Conservation (phyloP, 805 yeast genomes). For the Kazachstania africana region DNA sequence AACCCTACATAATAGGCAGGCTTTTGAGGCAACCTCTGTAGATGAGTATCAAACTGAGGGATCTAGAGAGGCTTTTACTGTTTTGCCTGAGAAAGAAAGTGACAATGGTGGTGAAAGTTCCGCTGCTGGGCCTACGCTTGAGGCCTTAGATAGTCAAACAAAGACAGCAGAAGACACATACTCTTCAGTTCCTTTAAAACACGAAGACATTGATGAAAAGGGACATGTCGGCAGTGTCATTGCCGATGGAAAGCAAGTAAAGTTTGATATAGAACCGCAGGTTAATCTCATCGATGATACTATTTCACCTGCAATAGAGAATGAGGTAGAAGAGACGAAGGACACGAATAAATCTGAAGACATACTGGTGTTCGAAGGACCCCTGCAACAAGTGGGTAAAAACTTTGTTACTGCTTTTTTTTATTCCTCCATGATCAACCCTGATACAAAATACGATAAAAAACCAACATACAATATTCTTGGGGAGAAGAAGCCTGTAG, state of each 20-base stretch:
- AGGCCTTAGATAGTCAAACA: too few relatives aligned
- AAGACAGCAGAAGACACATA: too few relatives aligned
- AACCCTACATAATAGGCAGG: too few relatives aligned
- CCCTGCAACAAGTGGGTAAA: conserved; percentile 47
- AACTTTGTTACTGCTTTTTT: conserved; percentile 44
- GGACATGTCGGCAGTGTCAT: too few relatives aligned
- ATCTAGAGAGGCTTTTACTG: too few relatives aligned
- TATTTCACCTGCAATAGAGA: conserved; percentile 5
- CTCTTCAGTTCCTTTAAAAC: too few relatives aligned
- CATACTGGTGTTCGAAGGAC: conserved; percentile 53
- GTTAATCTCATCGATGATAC: conserved; percentile 9
- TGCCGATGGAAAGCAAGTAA: conserved; percentile 10
- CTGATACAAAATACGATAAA: not conserved
- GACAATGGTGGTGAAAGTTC: too few relatives aligned
- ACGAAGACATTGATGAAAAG: too few relatives aligned
- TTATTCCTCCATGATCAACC: conserved; percentile 4
- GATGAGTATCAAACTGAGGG: too few relatives aligned
- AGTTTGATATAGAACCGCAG: conserved; percentile 11
- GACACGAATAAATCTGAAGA: conserved; percentile 4
- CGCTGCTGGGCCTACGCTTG: too few relatives aligned
- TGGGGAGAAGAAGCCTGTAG: not conserved
- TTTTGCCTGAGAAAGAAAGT: too few relatives aligned
- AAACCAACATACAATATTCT: not conserved
- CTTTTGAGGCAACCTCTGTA: too few relatives aligned
- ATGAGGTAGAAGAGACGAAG: conserved; percentile 6